Evolutionary conservation across 441 rosid species (phyloP).

Genomic region (Dalechampia spathulata): DNA sequence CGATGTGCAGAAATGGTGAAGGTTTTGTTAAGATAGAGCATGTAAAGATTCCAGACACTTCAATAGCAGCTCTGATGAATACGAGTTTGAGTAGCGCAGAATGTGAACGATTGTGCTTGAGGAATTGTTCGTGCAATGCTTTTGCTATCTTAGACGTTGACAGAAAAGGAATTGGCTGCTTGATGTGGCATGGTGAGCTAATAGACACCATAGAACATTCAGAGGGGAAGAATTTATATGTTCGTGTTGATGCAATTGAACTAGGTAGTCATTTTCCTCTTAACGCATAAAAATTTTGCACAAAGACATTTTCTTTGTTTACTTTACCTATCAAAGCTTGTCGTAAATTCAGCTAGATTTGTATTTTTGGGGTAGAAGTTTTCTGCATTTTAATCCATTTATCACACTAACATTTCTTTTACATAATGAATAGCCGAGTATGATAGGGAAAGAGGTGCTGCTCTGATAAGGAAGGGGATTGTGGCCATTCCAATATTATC

Average conservation of each 20-base stretch:
- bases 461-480: too few species aligned
- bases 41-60: constrained; percentile 22
- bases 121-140: constrained; percentile 26
- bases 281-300: background rate
- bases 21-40: constrained; percentile 17
- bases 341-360: too few species aligned
- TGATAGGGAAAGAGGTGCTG: background rate
- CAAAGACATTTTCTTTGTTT: too few species aligned
- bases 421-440: background rate
- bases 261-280: constrained; percentile 9
- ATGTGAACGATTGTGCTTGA: constrained; percentile 21
- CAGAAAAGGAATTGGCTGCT: constrained; percentile 11
- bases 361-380: too few species aligned
- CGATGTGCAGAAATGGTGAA: constrained; percentile 16
- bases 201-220: background rate
- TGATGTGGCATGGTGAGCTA: constrained; percentile 21
- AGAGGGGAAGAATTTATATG: background rate
- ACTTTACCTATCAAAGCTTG: too few species aligned
- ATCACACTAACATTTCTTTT: background rate
- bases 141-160: background rate
- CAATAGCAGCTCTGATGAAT: constrained; percentile 7
- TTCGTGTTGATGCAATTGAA: constrained; percentile 20
- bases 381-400: background rate
- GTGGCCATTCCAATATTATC: too few species aligned
- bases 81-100: background rate